Conservation (phyloP, 371 early-diverging fungal genomes). For the Amoeboaphelidium protococcarum region DNA sequence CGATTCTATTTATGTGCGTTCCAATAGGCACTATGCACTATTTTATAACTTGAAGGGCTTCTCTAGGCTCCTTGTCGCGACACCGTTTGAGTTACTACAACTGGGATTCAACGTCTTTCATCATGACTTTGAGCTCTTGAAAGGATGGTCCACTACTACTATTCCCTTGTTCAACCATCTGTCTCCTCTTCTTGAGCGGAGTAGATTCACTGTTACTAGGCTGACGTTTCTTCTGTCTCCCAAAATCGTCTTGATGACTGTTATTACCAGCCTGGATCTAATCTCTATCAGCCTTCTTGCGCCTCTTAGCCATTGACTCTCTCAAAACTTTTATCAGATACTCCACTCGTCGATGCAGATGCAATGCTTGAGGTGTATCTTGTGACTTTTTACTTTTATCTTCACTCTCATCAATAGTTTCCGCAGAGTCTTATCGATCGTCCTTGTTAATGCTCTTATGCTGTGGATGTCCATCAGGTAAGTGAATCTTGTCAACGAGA, state of each 20-base stretch:
- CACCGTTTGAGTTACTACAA: no score
- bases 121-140: no score
- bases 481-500: not conserved
- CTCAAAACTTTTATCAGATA: conserved; percentile 54
- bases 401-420: conserved; percentile 9
- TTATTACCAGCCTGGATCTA: not conserved
- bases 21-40: no score
- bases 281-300: not conserved
- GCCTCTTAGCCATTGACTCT: conserved; percentile 13
- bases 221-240: conserved; percentile 1
- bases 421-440: conserved; percentile 6
- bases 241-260: not conserved
- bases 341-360: conserved; percentile 64
- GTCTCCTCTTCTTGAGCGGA: no score
- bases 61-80: no score
- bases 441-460: conserved; percentile 12
- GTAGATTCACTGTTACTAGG: no score
- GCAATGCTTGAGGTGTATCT: conserved; percentile 46
- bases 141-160: no score
- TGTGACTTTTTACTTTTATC: conserved; percentile 12
- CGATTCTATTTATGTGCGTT: no score
- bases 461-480: conserved; percentile 10
- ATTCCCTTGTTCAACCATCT: no score
- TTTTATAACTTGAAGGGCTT: no score
- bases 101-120: no score